Evolutionary conservation across 192 early-diverging fungal species (phyloP), one percentile per base, ranked within the genome.

Genomic region (Chytriomyces sp.): DNA sequence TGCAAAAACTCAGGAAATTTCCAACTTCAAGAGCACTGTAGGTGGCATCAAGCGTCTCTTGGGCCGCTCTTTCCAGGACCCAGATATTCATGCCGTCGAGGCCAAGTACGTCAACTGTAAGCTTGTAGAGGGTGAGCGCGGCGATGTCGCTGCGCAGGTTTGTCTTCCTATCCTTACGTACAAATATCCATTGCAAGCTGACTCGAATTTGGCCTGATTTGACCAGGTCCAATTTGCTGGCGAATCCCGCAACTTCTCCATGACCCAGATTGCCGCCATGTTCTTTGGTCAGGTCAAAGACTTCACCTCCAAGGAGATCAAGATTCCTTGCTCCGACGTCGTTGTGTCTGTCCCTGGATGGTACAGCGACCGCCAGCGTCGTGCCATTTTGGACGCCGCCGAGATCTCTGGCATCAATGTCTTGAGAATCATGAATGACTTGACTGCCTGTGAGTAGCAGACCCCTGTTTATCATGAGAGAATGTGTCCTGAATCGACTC

Each of bases 1-100:
- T 53, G 96, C 95, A 32, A 97, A 97, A 83, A 96, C 90, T 37
- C 76, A 72, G 52, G 95, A 98, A 81, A 90, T 97, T 77, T 92
- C 91, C 78, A 98, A 98, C 86, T 96, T 96, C 81, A 96, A 96
- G 81, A 95, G 95, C 84, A 98, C 96, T 75, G 88, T 96, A 57
- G 81, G 81, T 28, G 85, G 89, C 31, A 82, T 98, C 78, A 98
- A 98, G 88, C 94, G 96, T 70, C 79, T 98, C 55, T 84, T 89
- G 58, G 94, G 96, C 49, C 93, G 94, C 71, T 88, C 90, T 52
- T 94, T 88, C 78, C 78, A 79, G 33, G 95, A 97, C 78, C 89
- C 90, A 52, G 94, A 96, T 71, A 81, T 96, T 74, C 86, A 86
- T 70, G 84, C 89, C 65, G 75, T 91, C 39, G 96, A 97, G 89